Conservation (phyloP, 2,329 filamentous ascomycete genomes). For the Colletotrichum sp. region DNA sequence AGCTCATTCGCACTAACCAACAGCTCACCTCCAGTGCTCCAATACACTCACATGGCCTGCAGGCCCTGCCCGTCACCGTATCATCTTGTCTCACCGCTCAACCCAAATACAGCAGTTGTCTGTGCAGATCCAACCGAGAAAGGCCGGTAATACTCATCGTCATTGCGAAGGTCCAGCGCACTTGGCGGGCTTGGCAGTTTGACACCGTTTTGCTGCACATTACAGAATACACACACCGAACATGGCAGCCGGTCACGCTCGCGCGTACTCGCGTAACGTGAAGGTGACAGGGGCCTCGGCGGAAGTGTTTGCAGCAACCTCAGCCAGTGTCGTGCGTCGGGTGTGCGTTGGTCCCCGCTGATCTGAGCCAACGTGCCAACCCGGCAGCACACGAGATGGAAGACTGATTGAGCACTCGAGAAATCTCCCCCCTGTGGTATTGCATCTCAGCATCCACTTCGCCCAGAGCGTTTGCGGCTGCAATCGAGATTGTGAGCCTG, state of each 20-base stretch:
- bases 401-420: neutral
- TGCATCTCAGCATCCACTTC: neutral
- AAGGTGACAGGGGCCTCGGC: neutral
- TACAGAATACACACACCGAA: neutral
- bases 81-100: constrained; percentile 6
- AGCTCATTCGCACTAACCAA: neutral
- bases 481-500: constrained; percentile 16
- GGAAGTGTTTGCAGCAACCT: constrained; percentile 10
- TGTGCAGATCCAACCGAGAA: neutral
- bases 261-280: constrained; percentile 3
- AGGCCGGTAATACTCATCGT: neutral
- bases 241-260: constrained; percentile 1
- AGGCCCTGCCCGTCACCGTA: constrained; percentile 1
- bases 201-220: constrained; percentile 6
- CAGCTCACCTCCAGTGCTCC: neutral
- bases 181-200: constrained; percentile 15
- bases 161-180: constrained; percentile 8
- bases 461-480: neutral
- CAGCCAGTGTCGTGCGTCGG: neutral
- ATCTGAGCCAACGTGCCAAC: constrained; percentile 7
- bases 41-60: neutral
- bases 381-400: neutral
- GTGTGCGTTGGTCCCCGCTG: neutral
- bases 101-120: neutral
- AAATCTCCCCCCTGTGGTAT: neutral